Evolutionary conservation across 345 rosid species (phyloP), one percentile per base, ranked within the genome.

Genomic region (Sonneratia caseolaris): DNA sequence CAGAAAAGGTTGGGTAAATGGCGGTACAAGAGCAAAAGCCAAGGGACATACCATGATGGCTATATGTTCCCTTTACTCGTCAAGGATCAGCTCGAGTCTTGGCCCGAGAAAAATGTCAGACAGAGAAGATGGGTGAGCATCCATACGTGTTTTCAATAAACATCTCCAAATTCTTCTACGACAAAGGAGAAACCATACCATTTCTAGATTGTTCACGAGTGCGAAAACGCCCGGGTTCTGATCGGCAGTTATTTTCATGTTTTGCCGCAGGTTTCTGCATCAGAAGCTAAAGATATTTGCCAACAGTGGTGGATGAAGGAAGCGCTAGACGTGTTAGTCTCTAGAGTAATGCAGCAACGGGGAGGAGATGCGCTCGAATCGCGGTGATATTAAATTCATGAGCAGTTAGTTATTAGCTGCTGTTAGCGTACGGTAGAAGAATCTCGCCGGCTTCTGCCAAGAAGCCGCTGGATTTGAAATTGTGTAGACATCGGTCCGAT

Each of bases 221-320:
- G 32, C 32, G 32, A 27, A 27, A 27, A 27, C 32, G 32, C 32
- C 32, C 32, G 74, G 40, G 45, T 37, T 11, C 66, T 56, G 69
- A 73, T 75, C 36, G 5, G 19, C 40, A 21, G 27, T 11, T 62
- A 2, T 36, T 53, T 16, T 37, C 19, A 21, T 27, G 62, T 42
- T 59, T 48, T 56, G 64, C 7, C 43, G 21, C 65, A 87, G 91
- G 71, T 83, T 81, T 79, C 86, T 36, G 87, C 77, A 21, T 70
- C 67, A 0, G 88, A 87, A 38, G 91, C 91, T 35, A 79, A 80
- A 77, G 79, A 77, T 42, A 70, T 55, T 62, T 87, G 91, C 70
- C 82, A 80, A 43, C 77, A 78, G 47, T 61, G 66, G 79, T 87
- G 91, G 91, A 87, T 87, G 91, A 85, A 85, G 78, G 87, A 87